Evolutionary conservation across 768 basidiomycete species (phyloP).

Genomic region (Termitomyces sp.): DNA sequence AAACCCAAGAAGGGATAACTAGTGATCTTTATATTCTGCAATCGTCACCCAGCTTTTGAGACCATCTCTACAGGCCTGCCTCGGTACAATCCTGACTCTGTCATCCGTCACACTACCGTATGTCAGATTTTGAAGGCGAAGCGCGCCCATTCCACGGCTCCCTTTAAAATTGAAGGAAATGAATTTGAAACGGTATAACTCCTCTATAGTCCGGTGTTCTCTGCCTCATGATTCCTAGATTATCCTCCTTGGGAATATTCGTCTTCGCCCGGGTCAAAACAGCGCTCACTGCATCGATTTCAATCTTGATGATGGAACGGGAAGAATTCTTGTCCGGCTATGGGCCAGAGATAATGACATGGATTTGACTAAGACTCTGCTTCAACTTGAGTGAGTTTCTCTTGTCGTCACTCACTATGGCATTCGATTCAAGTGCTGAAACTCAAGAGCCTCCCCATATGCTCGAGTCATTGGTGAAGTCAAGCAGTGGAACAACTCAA

Average conservation of each 20-base stretch:
- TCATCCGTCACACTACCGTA: background rate
- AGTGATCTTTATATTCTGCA: background rate
- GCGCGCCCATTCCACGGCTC: background rate
- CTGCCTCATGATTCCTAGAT: background rate
- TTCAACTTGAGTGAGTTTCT: background rate
- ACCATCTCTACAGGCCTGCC: background rate
- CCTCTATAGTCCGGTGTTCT: background rate
- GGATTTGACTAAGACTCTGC: background rate
- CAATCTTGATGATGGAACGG: background rate
- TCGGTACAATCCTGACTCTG: background rate
- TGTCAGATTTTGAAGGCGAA: background rate
- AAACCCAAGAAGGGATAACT: background rate
- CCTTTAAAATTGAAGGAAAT: background rate
- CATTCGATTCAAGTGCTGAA: background rate
- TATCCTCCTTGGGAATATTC: background rate
- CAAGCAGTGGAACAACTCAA: background rate
- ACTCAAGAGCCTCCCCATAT: background rate
- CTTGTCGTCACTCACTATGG: background rate
- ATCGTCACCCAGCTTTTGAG: background rate
- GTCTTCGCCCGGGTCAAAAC: background rate
- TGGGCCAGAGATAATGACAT: background rate
- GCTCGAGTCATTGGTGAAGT: constrained; percentile 1
- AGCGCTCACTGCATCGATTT: background rate
- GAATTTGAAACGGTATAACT: background rate
- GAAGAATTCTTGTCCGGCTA: background rate